Evolutionary conservation across 2,329 filamentous ascomycete species (phyloP), one percentile per base, ranked within the genome.

Genomic region (Alternaria alternata): DNA sequence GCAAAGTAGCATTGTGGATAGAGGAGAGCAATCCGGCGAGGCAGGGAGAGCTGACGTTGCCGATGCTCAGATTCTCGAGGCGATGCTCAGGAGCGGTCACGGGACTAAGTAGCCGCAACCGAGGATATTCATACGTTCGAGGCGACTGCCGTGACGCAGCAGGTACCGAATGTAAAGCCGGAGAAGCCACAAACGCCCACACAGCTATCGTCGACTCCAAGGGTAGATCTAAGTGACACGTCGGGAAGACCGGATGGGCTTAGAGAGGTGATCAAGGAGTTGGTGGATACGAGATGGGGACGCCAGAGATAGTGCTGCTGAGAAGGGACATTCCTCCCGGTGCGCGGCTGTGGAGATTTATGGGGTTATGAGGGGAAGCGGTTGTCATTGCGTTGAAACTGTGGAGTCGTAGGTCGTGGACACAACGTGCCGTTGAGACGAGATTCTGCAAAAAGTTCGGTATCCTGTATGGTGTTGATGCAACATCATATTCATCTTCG

Each of bases 51-150:
- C 51, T 14, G 39, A 20, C 39, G 26, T 44, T 18, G 3, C n/a
- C 11, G 28, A 47, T 14, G 22, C 18, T 2, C 30, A 39, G 26
- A 22, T 24, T 22, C 28, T 30, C 22, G 0, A 52, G n/a, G 6
- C 14, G 48, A 42, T 18, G 32, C 5, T 36, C 22, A 51, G 24
- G 32, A 12, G 20, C 28, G 12, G 26, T 57, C 57, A 60, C 53
- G 47, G 26, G 57, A 57, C 26, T 24, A 28, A 42, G 28, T 42
- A 57, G 58, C 58, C 53, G 53, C 28, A 57, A 30, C 53, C 58
- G 53, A 57, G 47, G 58, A 41, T 51, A 18, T 24, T 57, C 14
- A 36, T 28, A n/a, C 20, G 20, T 18, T 34, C 44, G 22, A 28
- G 3, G 20, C 43, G 28, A 54, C 34, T 32, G 7, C 28, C 43